These are phyloP conservation scores for Kwoniella mangroviensis DNA, from an alignment of 768 basidiomycete genomes.

Conservation along the genomic window DNA sequence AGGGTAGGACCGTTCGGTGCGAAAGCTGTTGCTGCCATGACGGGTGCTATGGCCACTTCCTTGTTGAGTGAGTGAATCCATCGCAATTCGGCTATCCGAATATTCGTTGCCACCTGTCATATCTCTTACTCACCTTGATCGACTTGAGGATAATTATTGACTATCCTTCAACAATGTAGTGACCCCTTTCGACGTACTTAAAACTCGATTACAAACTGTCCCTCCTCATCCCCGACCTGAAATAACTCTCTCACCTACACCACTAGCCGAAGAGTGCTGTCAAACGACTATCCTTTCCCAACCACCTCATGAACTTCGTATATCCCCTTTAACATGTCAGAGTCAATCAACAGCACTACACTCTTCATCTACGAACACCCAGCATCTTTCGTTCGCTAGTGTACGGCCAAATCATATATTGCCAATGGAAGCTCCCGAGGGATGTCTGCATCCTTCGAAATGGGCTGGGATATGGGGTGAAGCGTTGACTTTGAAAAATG, in stretches of 20 bases:
- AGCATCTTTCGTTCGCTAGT: conserved; percentile 28
- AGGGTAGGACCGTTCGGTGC: conserved; percentile 49
- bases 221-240: conserved; percentile 36
- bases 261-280: conserved; percentile 43
- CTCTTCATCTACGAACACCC: conserved; percentile 10
- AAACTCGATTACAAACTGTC: conserved; percentile 91
- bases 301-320: conserved; percentile 9
- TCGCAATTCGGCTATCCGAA: neutral
- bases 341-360: conserved; percentile 19
- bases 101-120: conserved; percentile 5
- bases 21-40: conserved; percentile 54
- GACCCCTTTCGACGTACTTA: conserved; percentile 99
- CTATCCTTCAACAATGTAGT: conserved; percentile 62
- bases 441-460: conserved; percentile 54
- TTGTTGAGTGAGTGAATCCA: conserved; percentile 48
- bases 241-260: neutral
- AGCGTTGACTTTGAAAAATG: conserved; percentile 48
- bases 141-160: neutral
- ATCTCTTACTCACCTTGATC: neutral
- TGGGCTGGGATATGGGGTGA: conserved; percentile 58
- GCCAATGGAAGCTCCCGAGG: conserved; percentile 41
- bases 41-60: conserved; percentile 52
- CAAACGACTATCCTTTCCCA: conserved; percentile 51
- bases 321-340: conserved; percentile 35
- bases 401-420: conserved; percentile 23